phyloP scores from a whole-genome alignment of 345 rosid genomes.

The Aurinia saxatilis region DNA sequence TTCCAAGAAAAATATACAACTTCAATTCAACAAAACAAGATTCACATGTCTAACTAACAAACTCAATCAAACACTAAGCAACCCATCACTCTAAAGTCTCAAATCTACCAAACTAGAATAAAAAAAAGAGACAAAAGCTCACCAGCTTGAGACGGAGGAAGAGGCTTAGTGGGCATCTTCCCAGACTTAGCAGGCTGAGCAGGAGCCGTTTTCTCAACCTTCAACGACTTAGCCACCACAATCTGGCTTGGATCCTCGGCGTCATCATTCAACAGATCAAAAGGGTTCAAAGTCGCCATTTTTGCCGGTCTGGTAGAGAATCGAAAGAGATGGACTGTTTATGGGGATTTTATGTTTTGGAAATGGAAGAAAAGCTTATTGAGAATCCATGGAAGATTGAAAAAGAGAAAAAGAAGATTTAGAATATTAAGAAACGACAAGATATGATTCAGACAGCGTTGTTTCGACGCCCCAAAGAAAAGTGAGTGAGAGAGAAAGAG shows the following conservation, averaged over 20 bases:
- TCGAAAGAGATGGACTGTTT: not conserved
- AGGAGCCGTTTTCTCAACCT: conserved; percentile 28
- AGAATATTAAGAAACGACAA: conserved; percentile 17
- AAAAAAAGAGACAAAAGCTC: not conserved
- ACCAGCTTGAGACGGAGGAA: conserved; percentile 85
- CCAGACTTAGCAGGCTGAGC: conserved; percentile 43
- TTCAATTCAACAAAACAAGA: not conserved
- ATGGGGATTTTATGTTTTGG: not conserved
- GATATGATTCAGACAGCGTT: conserved; percentile 22
- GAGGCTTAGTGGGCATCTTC: conserved; percentile 69
- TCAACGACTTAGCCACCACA: conserved; percentile 48
- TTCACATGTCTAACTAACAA: not conserved
- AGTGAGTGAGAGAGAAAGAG: not conserved
- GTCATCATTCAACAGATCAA: conserved; percentile 69
- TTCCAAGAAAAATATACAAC: not conserved
- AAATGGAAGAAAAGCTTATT: conserved; percentile 4
- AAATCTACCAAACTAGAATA: not conserved
- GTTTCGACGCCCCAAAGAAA: conserved; percentile 20
- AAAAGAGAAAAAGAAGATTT: too few species aligned
- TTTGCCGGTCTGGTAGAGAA: not conserved
- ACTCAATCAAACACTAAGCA: not conserved
- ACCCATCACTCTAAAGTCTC: not conserved
- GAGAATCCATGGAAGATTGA: conserved; percentile 11
- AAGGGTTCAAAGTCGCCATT: conserved; percentile 83
- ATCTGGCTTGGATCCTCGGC: conserved; percentile 56